phyloP scores from a whole-genome alignment of 1,284 basidiomycete genomes.

The Sporisorium graminicola region DNA sequence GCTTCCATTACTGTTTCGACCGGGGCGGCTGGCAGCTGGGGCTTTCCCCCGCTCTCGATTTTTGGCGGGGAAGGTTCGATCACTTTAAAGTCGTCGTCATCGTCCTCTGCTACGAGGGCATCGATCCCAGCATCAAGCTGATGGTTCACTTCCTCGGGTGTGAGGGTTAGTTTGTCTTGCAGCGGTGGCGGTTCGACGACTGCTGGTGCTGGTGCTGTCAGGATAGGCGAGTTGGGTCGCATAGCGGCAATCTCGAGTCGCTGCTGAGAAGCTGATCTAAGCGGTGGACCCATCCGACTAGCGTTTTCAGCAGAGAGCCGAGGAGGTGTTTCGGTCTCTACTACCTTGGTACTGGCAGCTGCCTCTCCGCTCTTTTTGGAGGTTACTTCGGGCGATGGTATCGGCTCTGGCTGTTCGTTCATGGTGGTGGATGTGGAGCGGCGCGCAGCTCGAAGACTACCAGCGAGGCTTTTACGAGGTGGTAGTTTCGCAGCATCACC shows the following conservation, averaged over 20 bases:
- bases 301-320: background rate
- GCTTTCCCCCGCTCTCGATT: background rate
- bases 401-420: constrained; percentile 17
- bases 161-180: constrained; percentile 32
- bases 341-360: background rate
- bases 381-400: constrained; percentile 3
- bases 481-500: constrained; percentile 9
- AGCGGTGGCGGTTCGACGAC: background rate
- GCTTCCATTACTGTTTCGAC: background rate
- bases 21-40: background rate
- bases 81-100: constrained; percentile 17
- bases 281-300: constrained; percentile 38
- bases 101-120: constrained; percentile 4
- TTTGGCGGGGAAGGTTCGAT: constrained; percentile 9
- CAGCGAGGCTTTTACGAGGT: constrained; percentile 47
- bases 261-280: constrained; percentile 42
- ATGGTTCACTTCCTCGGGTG: constrained; percentile 41
- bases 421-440: constrained; percentile 26
- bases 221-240: constrained; percentile 7
- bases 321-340: background rate
- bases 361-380: background rate
- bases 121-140: constrained; percentile 28
- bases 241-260: constrained; percentile 22
- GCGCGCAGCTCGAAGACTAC: constrained; percentile 40
- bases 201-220: background rate